Evolutionary conservation across 495 filamentous ascomycete species (phyloP).

Genomic region (Parmelia sp.): DNA sequence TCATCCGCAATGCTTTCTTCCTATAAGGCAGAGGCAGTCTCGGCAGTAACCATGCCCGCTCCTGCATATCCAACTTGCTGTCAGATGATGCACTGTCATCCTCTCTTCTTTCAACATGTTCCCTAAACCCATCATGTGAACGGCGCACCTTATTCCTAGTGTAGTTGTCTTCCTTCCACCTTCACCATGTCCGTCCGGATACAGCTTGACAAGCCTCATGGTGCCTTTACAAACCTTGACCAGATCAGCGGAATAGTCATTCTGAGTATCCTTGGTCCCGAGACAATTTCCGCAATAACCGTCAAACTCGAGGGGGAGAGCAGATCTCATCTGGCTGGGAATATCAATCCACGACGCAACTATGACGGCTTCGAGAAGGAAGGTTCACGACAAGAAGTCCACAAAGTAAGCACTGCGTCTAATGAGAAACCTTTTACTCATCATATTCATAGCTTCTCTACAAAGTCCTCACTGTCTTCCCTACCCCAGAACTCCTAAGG

Average conservation of each 20-base stretch:
- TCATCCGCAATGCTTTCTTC: constrained; percentile 10
- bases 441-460: constrained; percentile 53
- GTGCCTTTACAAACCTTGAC: constrained; percentile 87
- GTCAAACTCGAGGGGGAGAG: constrained; percentile 95
- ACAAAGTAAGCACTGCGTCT: constrained; percentile 54
- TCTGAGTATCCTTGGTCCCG: constrained; percentile 54
- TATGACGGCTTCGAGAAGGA: constrained; percentile 52
- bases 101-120: neutral
- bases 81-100: neutral
- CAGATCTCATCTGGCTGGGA: constrained; percentile 53
- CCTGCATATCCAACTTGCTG: neutral
- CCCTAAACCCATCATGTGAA: neutral
- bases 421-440: neutral
- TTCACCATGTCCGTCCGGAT: constrained; percentile 69
- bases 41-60: constrained; percentile 14
- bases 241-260: constrained; percentile 63
- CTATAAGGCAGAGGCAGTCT: neutral
- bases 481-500: constrained; percentile 47
- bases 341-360: constrained; percentile 26
- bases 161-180: too few species aligned
- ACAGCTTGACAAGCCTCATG: constrained; percentile 63
- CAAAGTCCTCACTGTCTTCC: constrained; percentile 58
- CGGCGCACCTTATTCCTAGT: neutral
- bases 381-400: constrained; percentile 62
- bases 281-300: constrained; percentile 67